These are phyloP conservation scores for Mucor ambiguus DNA, from an alignment of 371 early-diverging fungal species.

Conservation along the genomic window DNA sequence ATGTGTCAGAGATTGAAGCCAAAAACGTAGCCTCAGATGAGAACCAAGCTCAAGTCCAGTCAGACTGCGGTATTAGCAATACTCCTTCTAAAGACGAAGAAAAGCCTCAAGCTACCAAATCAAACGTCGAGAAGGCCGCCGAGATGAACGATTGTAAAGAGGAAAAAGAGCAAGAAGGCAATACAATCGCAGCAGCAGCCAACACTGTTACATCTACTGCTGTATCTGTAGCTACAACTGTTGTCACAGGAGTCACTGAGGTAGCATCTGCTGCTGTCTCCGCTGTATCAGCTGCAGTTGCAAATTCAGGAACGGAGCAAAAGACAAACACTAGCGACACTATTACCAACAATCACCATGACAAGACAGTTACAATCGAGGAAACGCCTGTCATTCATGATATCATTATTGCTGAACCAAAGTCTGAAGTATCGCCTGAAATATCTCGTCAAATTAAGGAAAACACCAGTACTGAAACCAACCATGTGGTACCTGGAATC, in stretches of 20 bases:
- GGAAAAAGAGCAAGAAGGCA: not conserved
- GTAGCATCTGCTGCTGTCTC: not conserved
- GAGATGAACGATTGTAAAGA: not conserved
- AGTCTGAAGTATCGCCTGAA: not conserved
- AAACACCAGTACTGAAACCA: not conserved
- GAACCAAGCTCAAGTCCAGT: not conserved
- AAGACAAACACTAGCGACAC: not conserved
- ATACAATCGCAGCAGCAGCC: not conserved
- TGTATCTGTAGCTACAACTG: not conserved
- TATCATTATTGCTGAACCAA: not conserved
- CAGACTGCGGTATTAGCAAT: not conserved
- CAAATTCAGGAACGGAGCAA: not conserved
- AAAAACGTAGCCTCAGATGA: not conserved
- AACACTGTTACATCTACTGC: not conserved
- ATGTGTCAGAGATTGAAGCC: not conserved
- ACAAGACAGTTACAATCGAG: not conserved
- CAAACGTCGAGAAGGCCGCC: not conserved
- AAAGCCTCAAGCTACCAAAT: not conserved
- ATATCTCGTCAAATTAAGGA: not conserved
- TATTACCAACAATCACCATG: not conserved
- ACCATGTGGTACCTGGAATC: not conserved
- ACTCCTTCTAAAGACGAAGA: not conserved
- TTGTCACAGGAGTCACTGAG: not conserved
- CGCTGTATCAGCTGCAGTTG: not conserved
- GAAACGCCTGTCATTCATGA: not conserved